Conservation (phyloP, 2,329 filamentous ascomycete genomes). For the Tolypocladium paradoxum region DNA sequence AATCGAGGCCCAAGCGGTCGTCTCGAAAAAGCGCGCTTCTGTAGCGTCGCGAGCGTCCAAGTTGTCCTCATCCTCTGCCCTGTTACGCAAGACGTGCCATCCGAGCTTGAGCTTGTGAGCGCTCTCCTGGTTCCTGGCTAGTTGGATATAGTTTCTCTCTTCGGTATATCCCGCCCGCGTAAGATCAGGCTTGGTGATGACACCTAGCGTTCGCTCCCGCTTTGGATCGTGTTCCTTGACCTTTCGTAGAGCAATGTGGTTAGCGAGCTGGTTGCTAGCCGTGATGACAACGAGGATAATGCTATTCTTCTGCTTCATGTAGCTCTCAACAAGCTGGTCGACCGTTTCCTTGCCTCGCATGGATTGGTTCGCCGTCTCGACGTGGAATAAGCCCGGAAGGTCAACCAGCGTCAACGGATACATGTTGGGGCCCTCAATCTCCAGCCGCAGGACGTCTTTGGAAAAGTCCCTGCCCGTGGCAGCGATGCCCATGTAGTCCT, state of each 20-base stretch:
- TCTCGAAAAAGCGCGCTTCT: conserved; percentile 21
- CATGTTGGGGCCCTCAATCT: conserved; percentile 31
- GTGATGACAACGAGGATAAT: conserved; percentile 47
- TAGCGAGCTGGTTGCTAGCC: conserved; percentile 36
- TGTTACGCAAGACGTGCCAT: conserved; percentile 44
- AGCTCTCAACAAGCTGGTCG: conserved; percentile 29
- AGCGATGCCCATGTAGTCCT: conserved; percentile 34
- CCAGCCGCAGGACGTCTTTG: conserved; percentile 33
- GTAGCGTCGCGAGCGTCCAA: conserved; percentile 15
- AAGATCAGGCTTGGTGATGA: conserved; percentile 45
- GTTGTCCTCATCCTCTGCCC: conserved; percentile 20
- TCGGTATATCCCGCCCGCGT: conserved; percentile 24
- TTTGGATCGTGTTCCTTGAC: conserved; percentile 31
- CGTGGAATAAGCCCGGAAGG: conserved; percentile 35
- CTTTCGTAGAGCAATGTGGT: conserved; percentile 38
- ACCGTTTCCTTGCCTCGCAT: conserved; percentile 19
- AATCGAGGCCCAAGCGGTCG: conserved; percentile 14
- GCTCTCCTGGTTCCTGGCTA: conserved; percentile 15
- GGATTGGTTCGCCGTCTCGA: conserved; percentile 20
- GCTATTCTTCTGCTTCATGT: conserved; percentile 46
- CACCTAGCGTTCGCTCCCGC: conserved; percentile 38
- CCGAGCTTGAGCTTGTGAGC: conserved; percentile 25
- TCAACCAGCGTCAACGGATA: conserved; percentile 43
- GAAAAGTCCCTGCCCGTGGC: conserved; percentile 24
- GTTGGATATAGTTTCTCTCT: conserved; percentile 24